These are phyloP conservation scores for Limnanthes douglasii DNA, from an alignment of 345 rosid genomes.

Conservation along the genomic window DNA sequence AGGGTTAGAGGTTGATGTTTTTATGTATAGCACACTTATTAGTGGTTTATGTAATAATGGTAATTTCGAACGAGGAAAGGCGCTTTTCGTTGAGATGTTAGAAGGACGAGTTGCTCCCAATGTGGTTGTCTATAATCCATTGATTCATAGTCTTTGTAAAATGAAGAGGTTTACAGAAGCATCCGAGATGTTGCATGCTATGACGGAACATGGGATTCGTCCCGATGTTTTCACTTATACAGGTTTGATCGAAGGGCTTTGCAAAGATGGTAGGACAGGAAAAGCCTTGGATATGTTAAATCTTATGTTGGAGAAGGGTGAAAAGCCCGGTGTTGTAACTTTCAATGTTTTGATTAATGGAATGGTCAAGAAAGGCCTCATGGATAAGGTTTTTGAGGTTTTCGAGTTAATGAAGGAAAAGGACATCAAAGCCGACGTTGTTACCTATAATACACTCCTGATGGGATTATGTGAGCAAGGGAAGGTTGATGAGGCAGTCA, in stretches of 20 bases:
- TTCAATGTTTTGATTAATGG: slow-evolving; percentile 42
- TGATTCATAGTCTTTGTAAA: slow-evolving; percentile 33
- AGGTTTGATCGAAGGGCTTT: slow-evolving; percentile 36
- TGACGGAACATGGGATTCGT: slow-evolving; percentile 31
- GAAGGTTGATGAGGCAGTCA: slow-evolving; percentile 38
- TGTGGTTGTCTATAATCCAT: slow-evolving; percentile 21
- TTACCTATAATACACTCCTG: slow-evolving; percentile 39
- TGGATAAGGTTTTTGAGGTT: slow-evolving; percentile 34
- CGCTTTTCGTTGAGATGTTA: slow-evolving; percentile 34
- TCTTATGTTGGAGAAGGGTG: slow-evolving; percentile 32
- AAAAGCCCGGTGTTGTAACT: slow-evolving; percentile 27
- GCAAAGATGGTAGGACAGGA: slow-evolving; percentile 24
- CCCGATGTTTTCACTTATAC: slow-evolving; percentile 40
- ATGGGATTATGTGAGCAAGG: slow-evolving; percentile 35
- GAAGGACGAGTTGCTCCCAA: slow-evolving; percentile 23
- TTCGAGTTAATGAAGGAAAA: slow-evolving; percentile 37
- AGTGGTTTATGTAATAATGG: slow-evolving; percentile 20
- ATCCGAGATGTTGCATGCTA: slow-evolving; percentile 13
- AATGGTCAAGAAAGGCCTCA: slow-evolving; percentile 37
- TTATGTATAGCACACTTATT: slow-evolving; percentile 19
- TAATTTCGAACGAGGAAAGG: slow-evolving; percentile 19
- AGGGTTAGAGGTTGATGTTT: slow-evolving; percentile 30
- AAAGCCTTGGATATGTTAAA: slow-evolving; percentile 43
- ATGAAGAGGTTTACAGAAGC: slow-evolving; percentile 37
- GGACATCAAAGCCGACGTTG: slow-evolving; percentile 32